Percentiles rank a stretch among this genome's conserved stretches.
phyloP scores from a whole-genome alignment of 2,329 filamentous ascomycete genomes.

The Setomelanomma holmii region DNA sequence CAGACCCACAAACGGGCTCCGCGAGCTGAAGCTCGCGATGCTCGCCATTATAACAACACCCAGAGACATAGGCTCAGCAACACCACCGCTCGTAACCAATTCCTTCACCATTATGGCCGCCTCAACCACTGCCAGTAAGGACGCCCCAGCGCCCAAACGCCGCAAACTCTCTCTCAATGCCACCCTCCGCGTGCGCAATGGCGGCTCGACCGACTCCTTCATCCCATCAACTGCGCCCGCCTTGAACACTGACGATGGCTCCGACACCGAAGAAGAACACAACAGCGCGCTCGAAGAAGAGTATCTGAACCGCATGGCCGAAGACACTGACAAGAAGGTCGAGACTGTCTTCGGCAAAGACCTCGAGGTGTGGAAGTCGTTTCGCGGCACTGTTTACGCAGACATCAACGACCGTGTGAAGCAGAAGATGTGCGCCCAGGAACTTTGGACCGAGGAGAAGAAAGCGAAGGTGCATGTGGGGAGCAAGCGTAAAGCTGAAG shows the following conservation, averaged over 20 bases:
- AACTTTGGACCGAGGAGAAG: conserved; percentile 4
- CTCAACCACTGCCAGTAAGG: not conserved
- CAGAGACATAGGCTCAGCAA: too few species aligned
- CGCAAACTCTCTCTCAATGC: conserved; percentile 1
- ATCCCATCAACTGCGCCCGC: not conserved
- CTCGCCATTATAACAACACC: not conserved
- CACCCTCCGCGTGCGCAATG: conserved; percentile 6
- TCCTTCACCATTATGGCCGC: not conserved
- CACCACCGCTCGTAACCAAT: not conserved
- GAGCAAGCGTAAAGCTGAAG: not conserved
- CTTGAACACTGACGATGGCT: conserved; percentile 1
- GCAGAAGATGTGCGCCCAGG: conserved; percentile 4
- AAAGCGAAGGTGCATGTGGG: not conserved
- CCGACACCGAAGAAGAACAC: conserved; percentile 17
- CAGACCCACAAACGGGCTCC: not conserved
- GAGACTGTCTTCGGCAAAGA: conserved; percentile 16
- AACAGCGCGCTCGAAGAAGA: conserved; percentile 1
- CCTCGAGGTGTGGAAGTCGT: conserved; percentile 12
- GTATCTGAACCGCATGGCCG: conserved; percentile 13
- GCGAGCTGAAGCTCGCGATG: not conserved
- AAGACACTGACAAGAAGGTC: conserved; percentile 5
- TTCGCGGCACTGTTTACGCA: conserved; percentile 11
- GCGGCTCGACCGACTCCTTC: conserved; percentile 4
- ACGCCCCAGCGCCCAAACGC: not conserved
- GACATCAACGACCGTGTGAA: conserved; percentile 12